A percentile compares a stretch with the other conserved stretches of the same genome.
phyloP scores from a whole-genome alignment of 352 stramenopile species.

The Phytophthora cactorum region DNA sequence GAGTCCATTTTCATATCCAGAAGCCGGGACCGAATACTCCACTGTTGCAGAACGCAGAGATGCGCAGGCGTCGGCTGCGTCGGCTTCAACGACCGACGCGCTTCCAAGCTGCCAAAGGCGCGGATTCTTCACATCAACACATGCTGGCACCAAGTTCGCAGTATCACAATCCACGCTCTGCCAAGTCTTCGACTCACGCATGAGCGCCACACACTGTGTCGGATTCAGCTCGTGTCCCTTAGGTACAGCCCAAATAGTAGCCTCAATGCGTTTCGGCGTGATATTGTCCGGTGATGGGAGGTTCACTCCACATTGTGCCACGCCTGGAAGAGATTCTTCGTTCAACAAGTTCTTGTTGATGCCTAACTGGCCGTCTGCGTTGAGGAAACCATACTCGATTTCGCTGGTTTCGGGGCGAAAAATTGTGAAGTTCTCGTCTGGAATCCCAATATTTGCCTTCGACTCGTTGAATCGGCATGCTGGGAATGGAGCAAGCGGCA shows the following conservation, averaged over 20 bases:
- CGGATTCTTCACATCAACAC: conserved; percentile 37
- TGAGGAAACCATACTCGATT: conserved; percentile 86
- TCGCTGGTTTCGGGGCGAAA: conserved; percentile 87
- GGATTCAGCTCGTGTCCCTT: conserved; percentile 38
- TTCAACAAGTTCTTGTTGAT: conserved; percentile 73
- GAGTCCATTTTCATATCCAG: conserved; percentile 64
- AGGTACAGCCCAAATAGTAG: conserved; percentile 65
- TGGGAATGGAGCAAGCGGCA: conserved; percentile 71
- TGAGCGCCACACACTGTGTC: conserved; percentile 61
- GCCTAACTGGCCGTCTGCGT: conserved; percentile 75
- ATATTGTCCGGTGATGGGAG: conserved; percentile 85
- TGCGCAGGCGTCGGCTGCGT: conserved; percentile 36
- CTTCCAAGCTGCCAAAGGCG: conserved; percentile 47
- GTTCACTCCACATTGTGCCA: conserved; percentile 79
- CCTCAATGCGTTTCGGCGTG: conserved; percentile 83
- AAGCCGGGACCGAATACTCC: conserved; percentile 52
- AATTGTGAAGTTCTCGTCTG: conserved; percentile 60
- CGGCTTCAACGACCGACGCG: conserved; percentile 38
- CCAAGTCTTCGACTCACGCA: conserved; percentile 47
- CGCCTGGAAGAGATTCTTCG: conserved; percentile 63
- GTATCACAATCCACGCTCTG: conserved; percentile 64
- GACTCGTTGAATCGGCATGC: conserved; percentile 60
- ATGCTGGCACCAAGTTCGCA: conserved; percentile 48
- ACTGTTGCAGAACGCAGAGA: conserved; percentile 13
- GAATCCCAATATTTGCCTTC: conserved; percentile 43